Evolutionary conservation across 2,329 filamentous ascomycete species (phyloP).

Genomic region (Alternaria postmessia): DNA sequence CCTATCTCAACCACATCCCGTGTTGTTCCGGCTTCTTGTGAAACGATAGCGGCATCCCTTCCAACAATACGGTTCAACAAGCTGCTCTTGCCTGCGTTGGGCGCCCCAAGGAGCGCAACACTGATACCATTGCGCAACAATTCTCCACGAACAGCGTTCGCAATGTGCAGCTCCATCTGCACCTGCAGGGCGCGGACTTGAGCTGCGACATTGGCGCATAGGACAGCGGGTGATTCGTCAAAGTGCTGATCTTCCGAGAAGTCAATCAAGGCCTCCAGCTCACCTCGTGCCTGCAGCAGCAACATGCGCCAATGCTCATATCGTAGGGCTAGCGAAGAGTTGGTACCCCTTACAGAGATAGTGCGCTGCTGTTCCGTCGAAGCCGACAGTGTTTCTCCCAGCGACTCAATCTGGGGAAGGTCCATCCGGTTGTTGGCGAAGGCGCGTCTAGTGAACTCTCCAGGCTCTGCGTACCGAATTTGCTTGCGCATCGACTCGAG

Average conservation of each 20-base stretch:
- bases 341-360: constrained; percentile 80
- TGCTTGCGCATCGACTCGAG: constrained; percentile 20
- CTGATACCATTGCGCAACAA: constrained; percentile 84
- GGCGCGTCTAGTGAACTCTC: constrained; percentile 92
- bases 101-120: constrained; percentile 86
- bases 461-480: constrained; percentile 89
- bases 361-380: constrained; percentile 92
- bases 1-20: constrained; percentile 92
- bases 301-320: constrained; percentile 85
- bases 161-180: constrained; percentile 73
- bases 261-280: constrained; percentile 94
- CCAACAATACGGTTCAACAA: constrained; percentile 90
- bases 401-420: constrained; percentile 78
- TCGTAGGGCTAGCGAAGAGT: constrained; percentile 71
- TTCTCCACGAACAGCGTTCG: constrained; percentile 82
- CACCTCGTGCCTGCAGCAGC: constrained; percentile 82
- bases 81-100: constrained; percentile 95
- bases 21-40: constrained; percentile 89
- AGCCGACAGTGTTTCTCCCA: constrained; percentile 68
- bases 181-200: constrained; percentile 69
- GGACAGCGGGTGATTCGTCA: constrained; percentile 79
- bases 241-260: constrained; percentile 98
- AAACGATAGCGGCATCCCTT: constrained; percentile 93
- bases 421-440: constrained; percentile 88
- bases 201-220: constrained; percentile 72